Evolutionary conservation across 2,329 filamentous ascomycete genomes (phyloP).

Genomic region (Aspergillus terreus): DNA sequence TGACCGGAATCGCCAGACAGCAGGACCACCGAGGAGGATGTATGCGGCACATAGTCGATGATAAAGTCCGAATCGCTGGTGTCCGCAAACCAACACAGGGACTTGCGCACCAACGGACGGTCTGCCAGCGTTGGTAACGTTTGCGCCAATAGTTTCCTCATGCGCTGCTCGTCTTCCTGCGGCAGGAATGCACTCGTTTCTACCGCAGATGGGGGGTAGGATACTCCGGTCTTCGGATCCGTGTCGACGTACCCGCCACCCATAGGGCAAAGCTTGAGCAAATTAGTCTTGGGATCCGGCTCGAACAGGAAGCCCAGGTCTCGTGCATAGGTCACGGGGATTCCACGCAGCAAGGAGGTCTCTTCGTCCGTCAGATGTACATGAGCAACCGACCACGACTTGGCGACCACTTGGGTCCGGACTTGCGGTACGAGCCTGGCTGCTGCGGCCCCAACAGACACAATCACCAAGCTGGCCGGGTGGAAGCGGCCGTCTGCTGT

Average conservation of each 20-base stretch:
- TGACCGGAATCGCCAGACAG: constrained; percentile 59
- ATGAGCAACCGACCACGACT: constrained; percentile 59
- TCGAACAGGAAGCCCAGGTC: constrained; percentile 66
- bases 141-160: constrained; percentile 50
- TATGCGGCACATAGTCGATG: constrained; percentile 56
- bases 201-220: constrained; percentile 39
- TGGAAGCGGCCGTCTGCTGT: constrained; percentile 39
- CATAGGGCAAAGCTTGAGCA: constrained; percentile 60
- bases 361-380: constrained; percentile 56
- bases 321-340: constrained; percentile 59
- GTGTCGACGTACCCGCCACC: constrained; percentile 56
- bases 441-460: constrained; percentile 51
- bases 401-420: constrained; percentile 51
- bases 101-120: constrained; percentile 54
- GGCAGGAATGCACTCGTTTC: constrained; percentile 48
- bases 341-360: constrained; percentile 50
- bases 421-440: constrained; percentile 48
- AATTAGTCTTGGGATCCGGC: constrained; percentile 55
- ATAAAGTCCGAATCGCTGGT: constrained; percentile 58
- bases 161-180: constrained; percentile 49
- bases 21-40: constrained; percentile 46
- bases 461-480: constrained; percentile 42
- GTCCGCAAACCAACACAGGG: constrained; percentile 63
- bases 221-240: constrained; percentile 40
- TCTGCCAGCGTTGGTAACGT: constrained; percentile 53